Evolutionary conservation across 805 yeast genomes (phyloP).

Genomic region (Barnettozyma californica): DNA sequence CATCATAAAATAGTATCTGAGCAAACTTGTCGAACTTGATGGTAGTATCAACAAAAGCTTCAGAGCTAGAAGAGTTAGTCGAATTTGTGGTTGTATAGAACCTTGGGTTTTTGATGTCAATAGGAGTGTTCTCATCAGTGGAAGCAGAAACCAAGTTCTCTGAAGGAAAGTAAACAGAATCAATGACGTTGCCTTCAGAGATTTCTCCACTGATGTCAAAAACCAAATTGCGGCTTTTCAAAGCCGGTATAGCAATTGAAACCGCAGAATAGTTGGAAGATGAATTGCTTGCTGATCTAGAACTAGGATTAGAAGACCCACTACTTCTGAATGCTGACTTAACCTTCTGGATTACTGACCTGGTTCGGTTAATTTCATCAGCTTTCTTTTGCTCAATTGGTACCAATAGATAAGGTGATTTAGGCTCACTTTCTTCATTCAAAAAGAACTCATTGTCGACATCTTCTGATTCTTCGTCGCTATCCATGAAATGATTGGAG

Average conservation of each 20-base stretch:
- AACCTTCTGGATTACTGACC: conserved; percentile 12
- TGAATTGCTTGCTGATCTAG: conserved; percentile 6
- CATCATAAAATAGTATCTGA: conserved; percentile 24
- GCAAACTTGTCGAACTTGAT: conserved; percentile 27
- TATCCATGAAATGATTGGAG: neutral
- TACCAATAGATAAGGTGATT: neutral
- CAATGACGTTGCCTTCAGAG: conserved; percentile 12
- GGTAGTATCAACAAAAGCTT: conserved; percentile 1
- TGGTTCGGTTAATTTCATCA: conserved; percentile 1
- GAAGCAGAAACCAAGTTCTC: neutral
- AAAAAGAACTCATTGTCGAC: neutral
- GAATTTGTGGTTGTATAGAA: neutral
- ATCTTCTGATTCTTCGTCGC: neutral
- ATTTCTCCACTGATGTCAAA: conserved; percentile 9
- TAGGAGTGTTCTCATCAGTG: conserved; percentile 11
- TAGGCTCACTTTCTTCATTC: neutral
- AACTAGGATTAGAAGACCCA: neutral
- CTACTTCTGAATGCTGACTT: conserved; percentile 10
- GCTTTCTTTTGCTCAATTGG: neutral
- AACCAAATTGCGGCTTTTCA: conserved; percentile 10
- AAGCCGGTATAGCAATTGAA: conserved; percentile 15
- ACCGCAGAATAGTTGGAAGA: conserved; percentile 14
- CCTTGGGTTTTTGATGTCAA: conserved; percentile 11
- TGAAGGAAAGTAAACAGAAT: conserved; percentile 11
- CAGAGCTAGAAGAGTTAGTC: neutral